Conservation (phyloP, 306 rosid species). For the Chamaecrista fasciculata region DNA sequence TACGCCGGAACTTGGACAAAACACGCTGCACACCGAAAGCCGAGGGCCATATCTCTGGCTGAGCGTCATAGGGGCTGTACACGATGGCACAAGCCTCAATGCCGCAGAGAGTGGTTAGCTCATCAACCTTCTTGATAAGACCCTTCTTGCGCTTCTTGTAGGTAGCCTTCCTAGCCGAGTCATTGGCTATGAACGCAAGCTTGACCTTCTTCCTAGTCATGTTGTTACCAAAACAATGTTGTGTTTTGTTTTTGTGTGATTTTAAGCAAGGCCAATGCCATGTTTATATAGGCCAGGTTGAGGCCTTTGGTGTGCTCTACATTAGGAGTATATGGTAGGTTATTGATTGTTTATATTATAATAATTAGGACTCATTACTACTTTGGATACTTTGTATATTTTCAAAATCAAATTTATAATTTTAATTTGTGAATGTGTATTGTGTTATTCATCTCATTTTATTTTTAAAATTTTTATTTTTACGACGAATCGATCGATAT, state of each 20-base stretch:
- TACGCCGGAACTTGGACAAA: constrained; percentile 31
- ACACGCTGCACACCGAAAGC: constrained; percentile 33
- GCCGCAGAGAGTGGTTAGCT: constrained; percentile 49
- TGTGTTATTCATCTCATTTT: no score
- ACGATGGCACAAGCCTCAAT: constrained; percentile 44
- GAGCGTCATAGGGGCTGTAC: constrained; percentile 45
- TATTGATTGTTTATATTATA: neutral
- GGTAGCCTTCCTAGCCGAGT: constrained; percentile 44
- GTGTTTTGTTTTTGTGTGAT: constrained; percentile 8
- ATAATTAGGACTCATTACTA: neutral
- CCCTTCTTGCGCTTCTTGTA: constrained; percentile 54
- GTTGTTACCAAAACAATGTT: neutral
- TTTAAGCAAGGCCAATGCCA: neutral
- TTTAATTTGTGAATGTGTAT: neutral
- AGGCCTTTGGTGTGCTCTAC: neutral
- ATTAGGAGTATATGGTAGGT: neutral
- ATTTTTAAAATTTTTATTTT: no score
- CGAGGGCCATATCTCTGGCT: constrained; percentile 54
- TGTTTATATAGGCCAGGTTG: constrained; percentile 25
- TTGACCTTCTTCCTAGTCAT: constrained; percentile 57
- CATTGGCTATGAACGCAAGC: constrained; percentile 44
- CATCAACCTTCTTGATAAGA: constrained; percentile 43
- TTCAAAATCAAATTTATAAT: neutral
- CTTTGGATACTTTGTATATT: neutral
- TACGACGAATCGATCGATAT: no score